Evolutionary conservation across 106 monocot species (phyloP).

Genomic region (Ottelia alismoides): DNA sequence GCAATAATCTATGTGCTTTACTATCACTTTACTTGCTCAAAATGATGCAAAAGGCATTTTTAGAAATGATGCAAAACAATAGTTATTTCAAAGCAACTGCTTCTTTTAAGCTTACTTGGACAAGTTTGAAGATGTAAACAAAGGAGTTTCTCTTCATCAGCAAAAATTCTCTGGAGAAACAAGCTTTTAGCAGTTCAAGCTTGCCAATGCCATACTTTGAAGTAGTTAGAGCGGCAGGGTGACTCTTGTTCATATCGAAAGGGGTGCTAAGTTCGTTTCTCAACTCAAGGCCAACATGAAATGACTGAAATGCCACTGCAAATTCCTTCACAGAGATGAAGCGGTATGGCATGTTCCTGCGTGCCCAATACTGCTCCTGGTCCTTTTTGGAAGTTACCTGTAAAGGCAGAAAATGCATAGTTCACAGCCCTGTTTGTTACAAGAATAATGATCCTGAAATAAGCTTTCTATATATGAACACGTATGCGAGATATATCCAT

Average conservation of each 20-base stretch:
- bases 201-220: slow-evolving; percentile 34
- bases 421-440: slow-evolving; percentile 65
- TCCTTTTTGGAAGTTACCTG: slow-evolving; percentile 9
- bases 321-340: slow-evolving; percentile 5
- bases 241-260: slow-evolving; percentile 23
- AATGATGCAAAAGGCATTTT: no score
- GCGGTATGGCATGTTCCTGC: background rate
- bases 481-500: no score
- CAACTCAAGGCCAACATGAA: slow-evolving; percentile 2
- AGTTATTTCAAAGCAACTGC: no score
- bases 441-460: no score
- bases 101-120: no score
- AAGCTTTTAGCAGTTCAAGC: slow-evolving; percentile 33
- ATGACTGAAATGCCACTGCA: slow-evolving; percentile 2
- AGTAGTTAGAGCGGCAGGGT: slow-evolving; percentile 36
- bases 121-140: no score
- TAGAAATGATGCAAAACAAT: no score
- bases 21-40: no score
- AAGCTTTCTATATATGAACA: no score
- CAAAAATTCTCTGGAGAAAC: slow-evolving; percentile 29
- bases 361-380: slow-evolving; percentile 11
- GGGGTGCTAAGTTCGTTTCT: slow-evolving; percentile 1
- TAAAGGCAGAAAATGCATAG: slow-evolving; percentile 3
- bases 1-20: no score
- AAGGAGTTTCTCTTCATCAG: slow-evolving; percentile 56